Evolutionary conservation across 164 flowering plant genomes (phyloP), one percentile per base, ranked within the genome.

Genomic region (Magnolia officinalis): DNA sequence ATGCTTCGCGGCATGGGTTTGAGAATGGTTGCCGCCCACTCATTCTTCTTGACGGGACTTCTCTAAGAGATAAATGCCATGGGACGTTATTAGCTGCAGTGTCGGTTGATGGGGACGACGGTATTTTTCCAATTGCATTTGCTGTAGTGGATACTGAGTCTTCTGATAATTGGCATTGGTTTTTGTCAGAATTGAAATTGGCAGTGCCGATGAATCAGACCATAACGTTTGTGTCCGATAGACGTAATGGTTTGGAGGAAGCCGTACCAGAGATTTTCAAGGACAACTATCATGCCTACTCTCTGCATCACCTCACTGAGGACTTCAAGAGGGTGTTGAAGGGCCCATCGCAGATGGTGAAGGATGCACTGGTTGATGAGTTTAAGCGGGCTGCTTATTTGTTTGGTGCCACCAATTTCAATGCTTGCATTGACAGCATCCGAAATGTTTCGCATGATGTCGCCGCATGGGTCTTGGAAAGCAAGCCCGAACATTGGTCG

Each of bases 401-500:
- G 23, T 76, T 85, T 6, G 86, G 21, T 14, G 80, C 77, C 6
- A 90, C 85, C 66, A 84, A 77, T n/a, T 95, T 95, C 75, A 83
- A 87, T 18, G 82, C 80, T 66, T 81, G 83, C 74, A 74, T 87
- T 11, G 92, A 88, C n/a, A 87, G 80, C 83, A 86, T 95, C 64
- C 89, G 87, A 77, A 80, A 81, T 72, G 87, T 95, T 63, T 95
- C 97, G 1, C 63, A 68, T 0, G 95, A 89, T 74, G 97, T 94
- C 50, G 88, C 87, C 78, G 71, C 83, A 50, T 93, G 98, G 98
- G 74, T 91, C 68, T 58, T 84, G 73, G 87, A 87, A 71, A 87
- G 90, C 74, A 83, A 90, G 66, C 92, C 93, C 26, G 81, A 83
- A 69, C 83, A 85, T 55, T 95, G 98, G 98, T 92, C 98, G 11